phyloP scores from a whole-genome alignment of 495 filamentous ascomycete species.

The Copromyces sp. region DNA sequence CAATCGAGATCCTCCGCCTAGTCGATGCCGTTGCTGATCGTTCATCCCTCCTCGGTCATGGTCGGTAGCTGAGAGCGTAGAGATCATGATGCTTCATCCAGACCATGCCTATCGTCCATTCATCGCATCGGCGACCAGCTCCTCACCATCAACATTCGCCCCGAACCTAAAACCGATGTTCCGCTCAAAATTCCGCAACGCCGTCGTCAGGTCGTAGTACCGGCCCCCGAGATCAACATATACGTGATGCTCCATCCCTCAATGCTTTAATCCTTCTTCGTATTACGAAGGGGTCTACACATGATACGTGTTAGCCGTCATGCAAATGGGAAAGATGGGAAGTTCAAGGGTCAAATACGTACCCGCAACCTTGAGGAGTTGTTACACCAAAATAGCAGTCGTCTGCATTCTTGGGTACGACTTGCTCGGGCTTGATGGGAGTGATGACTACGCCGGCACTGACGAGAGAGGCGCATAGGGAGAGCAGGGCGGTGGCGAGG shows the following conservation, averaged over 20 bases:
- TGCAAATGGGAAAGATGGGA: background rate
- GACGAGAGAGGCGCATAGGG: slow-evolving; percentile 34
- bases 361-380: slow-evolving; percentile 40
- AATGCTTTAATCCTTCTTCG: background rate
- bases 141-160: background rate
- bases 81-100: background rate
- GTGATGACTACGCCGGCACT: slow-evolving; percentile 38
- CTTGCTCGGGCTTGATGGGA: slow-evolving; percentile 33
- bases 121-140: background rate
- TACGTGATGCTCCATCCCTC: background rate
- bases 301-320: background rate
- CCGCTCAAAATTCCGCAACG: background rate
- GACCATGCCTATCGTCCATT: background rate
- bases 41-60: background rate
- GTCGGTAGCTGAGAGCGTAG: background rate
- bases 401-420: slow-evolving; percentile 27
- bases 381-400: slow-evolving; percentile 42
- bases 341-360: slow-evolving; percentile 9
- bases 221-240: background rate
- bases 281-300: background rate
- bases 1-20: background rate
- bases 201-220: background rate
- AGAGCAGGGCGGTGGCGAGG: slow-evolving; percentile 22
- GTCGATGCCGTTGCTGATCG: background rate
- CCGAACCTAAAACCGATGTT: background rate